These are phyloP conservation scores for Arctium lappa DNA, from an alignment of 129 eudicot species.

Conservation along the genomic window DNA sequence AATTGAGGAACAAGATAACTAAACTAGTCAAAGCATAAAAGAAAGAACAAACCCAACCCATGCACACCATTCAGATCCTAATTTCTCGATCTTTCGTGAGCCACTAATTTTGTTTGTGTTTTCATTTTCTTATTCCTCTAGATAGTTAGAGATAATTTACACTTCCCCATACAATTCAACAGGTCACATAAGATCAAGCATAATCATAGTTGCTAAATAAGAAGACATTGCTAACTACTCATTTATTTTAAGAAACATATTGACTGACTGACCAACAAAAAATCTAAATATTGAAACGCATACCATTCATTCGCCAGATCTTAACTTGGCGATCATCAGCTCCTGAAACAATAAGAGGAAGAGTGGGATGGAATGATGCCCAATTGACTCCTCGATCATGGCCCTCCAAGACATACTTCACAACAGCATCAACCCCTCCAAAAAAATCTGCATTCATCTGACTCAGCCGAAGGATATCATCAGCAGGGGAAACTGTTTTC, in stretches of 20 bases:
- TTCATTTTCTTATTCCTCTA: conserved; percentile 19
- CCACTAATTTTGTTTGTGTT: background rate
- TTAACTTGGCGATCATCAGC: conserved; percentile 90
- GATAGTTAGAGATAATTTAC: background rate
- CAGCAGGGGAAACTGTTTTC: conserved; percentile 83
- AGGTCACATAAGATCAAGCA: conserved; percentile 7
- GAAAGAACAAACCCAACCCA: background rate
- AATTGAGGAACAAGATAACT: background rate
- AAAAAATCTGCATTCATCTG: conserved; percentile 81
- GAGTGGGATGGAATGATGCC: conserved; percentile 88
- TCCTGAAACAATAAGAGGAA: conserved; percentile 78
- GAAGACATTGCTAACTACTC: background rate
- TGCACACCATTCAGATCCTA: background rate
- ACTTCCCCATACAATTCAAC: background rate
- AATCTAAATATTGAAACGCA: background rate
- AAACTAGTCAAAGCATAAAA: background rate
- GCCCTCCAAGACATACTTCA: conserved; percentile 77
- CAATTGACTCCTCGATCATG: conserved; percentile 86
- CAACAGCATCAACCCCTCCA: conserved; percentile 91
- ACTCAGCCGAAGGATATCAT: conserved; percentile 70
- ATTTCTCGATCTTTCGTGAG: background rate
- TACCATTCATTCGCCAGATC: conserved; percentile 88
- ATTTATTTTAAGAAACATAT: background rate
- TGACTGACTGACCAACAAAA: background rate
- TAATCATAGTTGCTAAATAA: conserved; percentile 4